A percentile compares a stretch with the other conserved stretches of the same genome.
These are phyloP conservation scores for Akanthomyces lecanii DNA, from an alignment of 2,329 filamentous ascomycete species.

Conservation along the genomic window DNA sequence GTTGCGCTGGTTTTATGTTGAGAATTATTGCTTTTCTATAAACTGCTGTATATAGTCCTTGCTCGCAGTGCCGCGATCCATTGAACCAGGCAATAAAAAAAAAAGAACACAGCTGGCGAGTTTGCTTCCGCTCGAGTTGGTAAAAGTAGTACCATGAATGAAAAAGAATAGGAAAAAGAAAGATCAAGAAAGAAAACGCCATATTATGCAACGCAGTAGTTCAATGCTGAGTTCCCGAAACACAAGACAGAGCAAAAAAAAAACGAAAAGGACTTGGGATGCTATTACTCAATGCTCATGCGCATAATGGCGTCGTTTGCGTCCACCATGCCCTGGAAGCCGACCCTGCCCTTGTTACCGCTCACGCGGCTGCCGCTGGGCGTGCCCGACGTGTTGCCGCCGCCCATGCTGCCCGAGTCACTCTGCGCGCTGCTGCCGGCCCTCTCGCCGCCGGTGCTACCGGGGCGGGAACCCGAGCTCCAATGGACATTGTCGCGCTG, in stretches of 20 bases:
- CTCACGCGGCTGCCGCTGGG: conserved; percentile 36
- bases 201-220: conserved; percentile 13
- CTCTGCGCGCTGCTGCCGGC: conserved; percentile 50
- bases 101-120: background rate
- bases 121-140: too few species aligned
- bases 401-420: conserved; percentile 40
- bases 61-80: too few species aligned
- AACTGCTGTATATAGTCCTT: too few species aligned
- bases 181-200: background rate
- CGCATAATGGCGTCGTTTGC: conserved; percentile 95
- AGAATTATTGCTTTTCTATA: too few species aligned
- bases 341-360: conserved; percentile 60
- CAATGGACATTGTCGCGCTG: conserved; percentile 67
- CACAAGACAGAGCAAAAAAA: background rate
- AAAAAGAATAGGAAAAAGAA: background rate
- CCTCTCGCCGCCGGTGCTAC: conserved; percentile 55
- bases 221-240: background rate
- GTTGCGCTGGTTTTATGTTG: too few species aligned
- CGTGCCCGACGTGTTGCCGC: conserved; percentile 28
- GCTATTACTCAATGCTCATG: conserved; percentile 83
- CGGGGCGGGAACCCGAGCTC: conserved; percentile 71
- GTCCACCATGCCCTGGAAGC: conserved; percentile 89
- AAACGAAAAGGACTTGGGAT: background rate
- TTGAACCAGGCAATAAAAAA: background rate
- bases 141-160: background rate